These are phyloP conservation scores for Penicillium sp. DNA, from an alignment of 2,329 filamentous ascomycete species.

Conservation along the genomic window DNA sequence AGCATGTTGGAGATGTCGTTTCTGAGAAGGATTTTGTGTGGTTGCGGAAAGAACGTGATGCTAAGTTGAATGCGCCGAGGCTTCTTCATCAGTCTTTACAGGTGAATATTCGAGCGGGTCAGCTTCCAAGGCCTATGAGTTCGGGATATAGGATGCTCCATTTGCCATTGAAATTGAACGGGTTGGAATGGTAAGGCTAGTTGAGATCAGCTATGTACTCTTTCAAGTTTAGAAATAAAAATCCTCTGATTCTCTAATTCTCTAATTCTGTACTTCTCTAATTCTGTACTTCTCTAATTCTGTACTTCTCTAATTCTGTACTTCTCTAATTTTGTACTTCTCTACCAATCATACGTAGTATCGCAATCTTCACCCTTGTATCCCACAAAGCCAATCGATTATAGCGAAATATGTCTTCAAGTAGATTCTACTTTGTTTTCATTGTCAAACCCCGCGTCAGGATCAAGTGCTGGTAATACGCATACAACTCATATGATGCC, in stretches of 20 bases:
- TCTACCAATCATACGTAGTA: too few species aligned
- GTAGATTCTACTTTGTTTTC: background rate
- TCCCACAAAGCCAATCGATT: background rate
- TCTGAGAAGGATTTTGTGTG: slow-evolving; percentile 48
- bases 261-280: too few species aligned
- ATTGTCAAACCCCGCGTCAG: background rate
- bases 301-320: too few species aligned
- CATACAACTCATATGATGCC: slow-evolving; percentile 10
- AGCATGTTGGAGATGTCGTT: slow-evolving; percentile 48
- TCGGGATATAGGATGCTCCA: slow-evolving; percentile 29
- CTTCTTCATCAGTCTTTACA: slow-evolving; percentile 55
- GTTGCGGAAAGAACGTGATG: slow-evolving; percentile 47
- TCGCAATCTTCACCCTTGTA: too few species aligned
- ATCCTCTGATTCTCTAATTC: too few species aligned
- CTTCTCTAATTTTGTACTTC: too few species aligned
- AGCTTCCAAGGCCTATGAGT: slow-evolving; percentile 37
- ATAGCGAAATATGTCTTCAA: background rate
- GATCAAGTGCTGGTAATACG: slow-evolving; percentile 1
- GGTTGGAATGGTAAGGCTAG: slow-evolving; percentile 19
- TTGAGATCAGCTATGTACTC: background rate
- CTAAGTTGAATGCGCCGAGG: slow-evolving; percentile 44
- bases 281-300: too few species aligned
- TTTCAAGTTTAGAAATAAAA: too few species aligned
- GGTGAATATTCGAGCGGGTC: slow-evolving; percentile 54
- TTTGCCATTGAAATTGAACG: slow-evolving; percentile 29